Percentiles rank a stretch among this genome's conserved stretches.
Evolutionary conservation across 2,329 filamentous ascomycete genomes (phyloP).

Genomic region (Aureobasidium sp.): DNA sequence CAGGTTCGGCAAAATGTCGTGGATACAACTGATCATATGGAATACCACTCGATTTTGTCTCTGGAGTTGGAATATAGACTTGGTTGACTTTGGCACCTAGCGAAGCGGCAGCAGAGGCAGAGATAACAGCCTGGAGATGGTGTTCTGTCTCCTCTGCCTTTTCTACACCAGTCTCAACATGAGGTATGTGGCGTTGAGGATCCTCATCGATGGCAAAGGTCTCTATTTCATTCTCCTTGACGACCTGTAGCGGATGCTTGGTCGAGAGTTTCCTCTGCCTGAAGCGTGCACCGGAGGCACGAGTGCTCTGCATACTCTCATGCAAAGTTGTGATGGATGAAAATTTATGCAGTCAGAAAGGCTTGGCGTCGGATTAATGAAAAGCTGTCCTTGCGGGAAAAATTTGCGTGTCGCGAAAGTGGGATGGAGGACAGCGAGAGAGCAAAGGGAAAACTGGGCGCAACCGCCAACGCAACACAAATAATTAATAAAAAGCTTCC

Average conservation of each 20-base stretch:
- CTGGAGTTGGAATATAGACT: constrained; percentile 61
- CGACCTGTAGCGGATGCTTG: constrained; percentile 79
- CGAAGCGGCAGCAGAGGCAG: constrained; percentile 48
- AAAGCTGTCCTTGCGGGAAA: constrained; percentile 8
- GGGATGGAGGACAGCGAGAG: not conserved
- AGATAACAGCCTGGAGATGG: constrained; percentile 83
- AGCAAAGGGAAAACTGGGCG: not conserved
- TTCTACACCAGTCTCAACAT: constrained; percentile 93
- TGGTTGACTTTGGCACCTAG: constrained; percentile 55
- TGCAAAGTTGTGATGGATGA: constrained; percentile 11
- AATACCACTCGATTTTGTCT: constrained; percentile 54
- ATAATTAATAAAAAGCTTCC: constrained; percentile 5
- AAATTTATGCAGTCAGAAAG: constrained; percentile 12
- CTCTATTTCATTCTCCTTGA: constrained; percentile 82
- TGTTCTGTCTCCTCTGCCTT: constrained; percentile 97
- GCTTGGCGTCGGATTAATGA: constrained; percentile 14
- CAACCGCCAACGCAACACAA: constrained; percentile 6
- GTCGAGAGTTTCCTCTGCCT: constrained; percentile 88
- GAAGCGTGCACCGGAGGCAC: constrained; percentile 30
- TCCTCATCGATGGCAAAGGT: constrained; percentile 66
- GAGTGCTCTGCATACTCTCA: constrained; percentile 17
- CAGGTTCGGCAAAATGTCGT: constrained; percentile 70
- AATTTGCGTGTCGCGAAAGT: constrained; percentile 11
- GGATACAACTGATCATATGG: constrained; percentile 88
- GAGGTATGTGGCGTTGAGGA: constrained; percentile 70